Percentiles rank a stretch among this genome's conserved stretches.
phyloP scores from a whole-genome alignment of 2,329 filamentous ascomycete species.

The Colletotrichum trifolii region DNA sequence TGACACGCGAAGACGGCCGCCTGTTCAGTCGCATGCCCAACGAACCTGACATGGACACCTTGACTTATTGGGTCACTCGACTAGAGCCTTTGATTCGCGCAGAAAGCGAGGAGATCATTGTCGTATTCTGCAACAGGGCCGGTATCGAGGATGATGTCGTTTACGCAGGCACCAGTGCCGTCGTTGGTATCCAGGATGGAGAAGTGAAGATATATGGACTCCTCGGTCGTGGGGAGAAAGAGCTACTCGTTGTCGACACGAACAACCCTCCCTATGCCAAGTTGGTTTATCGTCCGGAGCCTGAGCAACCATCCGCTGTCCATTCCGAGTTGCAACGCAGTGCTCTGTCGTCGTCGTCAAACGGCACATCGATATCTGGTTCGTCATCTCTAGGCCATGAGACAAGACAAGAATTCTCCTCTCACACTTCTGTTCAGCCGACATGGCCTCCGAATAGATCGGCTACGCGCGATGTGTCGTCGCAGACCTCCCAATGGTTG shows the following conservation, averaged over 20 bases:
- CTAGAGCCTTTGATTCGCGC: constrained; percentile 72
- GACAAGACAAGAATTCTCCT: not conserved
- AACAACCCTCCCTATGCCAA: constrained; percentile 56
- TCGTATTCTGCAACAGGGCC: constrained; percentile 77
- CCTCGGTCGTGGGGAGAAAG: constrained; percentile 76
- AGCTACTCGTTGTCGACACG: constrained; percentile 76
- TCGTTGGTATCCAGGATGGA: constrained; percentile 73
- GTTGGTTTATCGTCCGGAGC: constrained; percentile 45
- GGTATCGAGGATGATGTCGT: constrained; percentile 73
- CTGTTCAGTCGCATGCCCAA: constrained; percentile 58
- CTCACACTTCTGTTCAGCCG: not conserved
- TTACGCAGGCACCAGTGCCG: constrained; percentile 80
- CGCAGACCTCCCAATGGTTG: not conserved
- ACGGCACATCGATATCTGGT: not conserved
- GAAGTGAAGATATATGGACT: constrained; percentile 77
- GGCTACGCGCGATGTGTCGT: not conserved
- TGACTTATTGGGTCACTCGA: constrained; percentile 80
- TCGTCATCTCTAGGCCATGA: not conserved
- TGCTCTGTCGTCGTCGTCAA: not conserved
- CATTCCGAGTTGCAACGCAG: constrained; percentile 6
- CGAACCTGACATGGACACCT: constrained; percentile 77
- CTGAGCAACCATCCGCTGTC: not conserved
- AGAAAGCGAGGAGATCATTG: constrained; percentile 64
- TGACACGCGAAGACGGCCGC: constrained; percentile 66
- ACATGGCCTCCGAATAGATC: not conserved